These are phyloP conservation scores for Dactylellina parvicollis DNA, from an alignment of 2,329 filamentous ascomycete genomes.

Conservation along the genomic window DNA sequence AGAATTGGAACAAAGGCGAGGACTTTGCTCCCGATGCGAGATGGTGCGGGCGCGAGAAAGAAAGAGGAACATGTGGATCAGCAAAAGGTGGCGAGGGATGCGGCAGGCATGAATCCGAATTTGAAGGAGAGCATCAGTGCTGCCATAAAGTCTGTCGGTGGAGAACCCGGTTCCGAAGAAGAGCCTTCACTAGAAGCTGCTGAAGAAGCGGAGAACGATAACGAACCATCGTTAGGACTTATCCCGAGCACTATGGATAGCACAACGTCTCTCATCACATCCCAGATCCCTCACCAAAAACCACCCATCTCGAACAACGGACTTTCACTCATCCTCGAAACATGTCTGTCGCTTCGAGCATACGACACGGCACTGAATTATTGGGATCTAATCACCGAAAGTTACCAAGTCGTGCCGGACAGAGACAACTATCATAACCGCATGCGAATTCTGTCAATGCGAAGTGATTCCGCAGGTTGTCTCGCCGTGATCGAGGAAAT, in stretches of 20 bases:
- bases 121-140: slow-evolving; percentile 43
- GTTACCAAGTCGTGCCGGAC: slow-evolving; percentile 75
- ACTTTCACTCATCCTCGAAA: slow-evolving; percentile 75
- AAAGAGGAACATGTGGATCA: slow-evolving; percentile 8
- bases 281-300: slow-evolving; percentile 59
- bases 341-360: slow-evolving; percentile 70
- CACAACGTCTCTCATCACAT: slow-evolving; percentile 65
- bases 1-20: slow-evolving; percentile 55
- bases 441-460: slow-evolving; percentile 64
- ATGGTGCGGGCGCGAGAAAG: slow-evolving; percentile 12
- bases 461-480: slow-evolving; percentile 36
- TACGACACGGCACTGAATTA: slow-evolving; percentile 75
- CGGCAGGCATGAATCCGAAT: slow-evolving; percentile 59
- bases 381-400: slow-evolving; percentile 76
- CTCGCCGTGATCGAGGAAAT: slow-evolving; percentile 37
- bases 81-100: slow-evolving; percentile 4
- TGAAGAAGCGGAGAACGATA: slow-evolving; percentile 51
- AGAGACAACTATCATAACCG: slow-evolving; percentile 74
- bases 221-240: neutral
- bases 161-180: slow-evolving; percentile 31
- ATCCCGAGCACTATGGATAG: slow-evolving; percentile 1
- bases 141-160: slow-evolving; percentile 34
- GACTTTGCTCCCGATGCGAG: slow-evolving; percentile 44
- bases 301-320: slow-evolving; percentile 66
- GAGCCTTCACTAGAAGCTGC: slow-evolving; percentile 25